Conservation (phyloP, 192 early-diverging fungal species). For the Rhizophagus clarus region DNA sequence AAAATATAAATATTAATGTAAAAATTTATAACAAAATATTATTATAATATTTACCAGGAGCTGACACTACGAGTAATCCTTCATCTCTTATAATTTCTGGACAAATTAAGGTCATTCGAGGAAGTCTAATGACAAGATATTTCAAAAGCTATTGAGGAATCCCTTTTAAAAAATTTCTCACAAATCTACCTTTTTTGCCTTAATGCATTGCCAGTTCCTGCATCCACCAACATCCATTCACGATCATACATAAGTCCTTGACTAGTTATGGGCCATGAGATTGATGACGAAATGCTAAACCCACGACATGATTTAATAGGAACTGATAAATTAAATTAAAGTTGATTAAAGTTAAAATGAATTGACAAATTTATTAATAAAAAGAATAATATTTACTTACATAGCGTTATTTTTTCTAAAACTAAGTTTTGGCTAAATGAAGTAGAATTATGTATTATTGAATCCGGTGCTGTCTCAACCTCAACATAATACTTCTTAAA, state of each 20-base stretch:
- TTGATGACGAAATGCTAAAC: slow-evolving; percentile 46
- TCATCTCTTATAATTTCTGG: slow-evolving; percentile 46
- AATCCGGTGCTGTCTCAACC: slow-evolving; percentile 30
- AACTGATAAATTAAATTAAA: slow-evolving; percentile 41
- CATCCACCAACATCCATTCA: slow-evolving; percentile 65
- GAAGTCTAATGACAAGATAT: slow-evolving; percentile 35
- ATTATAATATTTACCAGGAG: slow-evolving; percentile 21
- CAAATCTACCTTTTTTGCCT: slow-evolving; percentile 61
- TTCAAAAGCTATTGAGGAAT: neutral
- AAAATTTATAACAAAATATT: neutral
- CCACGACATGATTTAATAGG: slow-evolving; percentile 84
- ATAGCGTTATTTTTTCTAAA: slow-evolving; percentile 16
- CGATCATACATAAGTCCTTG: slow-evolving; percentile 66
- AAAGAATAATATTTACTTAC: slow-evolving; percentile 34
- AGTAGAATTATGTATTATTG: neutral
- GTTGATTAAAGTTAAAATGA: slow-evolving; percentile 39
- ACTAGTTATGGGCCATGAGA: slow-evolving; percentile 55
- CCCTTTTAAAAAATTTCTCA: neutral
- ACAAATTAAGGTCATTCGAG: slow-evolving; percentile 65
- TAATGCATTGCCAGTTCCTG: slow-evolving; percentile 52
- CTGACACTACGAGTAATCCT: slow-evolving; percentile 50
- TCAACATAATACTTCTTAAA: slow-evolving; percentile 61
- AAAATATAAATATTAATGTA: neutral
- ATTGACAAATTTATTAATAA: slow-evolving; percentile 18
- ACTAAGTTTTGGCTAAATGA: neutral